These are phyloP conservation scores for Metarhizium humberi DNA, from an alignment of 2,329 filamentous ascomycete species.

Conservation along the genomic window DNA sequence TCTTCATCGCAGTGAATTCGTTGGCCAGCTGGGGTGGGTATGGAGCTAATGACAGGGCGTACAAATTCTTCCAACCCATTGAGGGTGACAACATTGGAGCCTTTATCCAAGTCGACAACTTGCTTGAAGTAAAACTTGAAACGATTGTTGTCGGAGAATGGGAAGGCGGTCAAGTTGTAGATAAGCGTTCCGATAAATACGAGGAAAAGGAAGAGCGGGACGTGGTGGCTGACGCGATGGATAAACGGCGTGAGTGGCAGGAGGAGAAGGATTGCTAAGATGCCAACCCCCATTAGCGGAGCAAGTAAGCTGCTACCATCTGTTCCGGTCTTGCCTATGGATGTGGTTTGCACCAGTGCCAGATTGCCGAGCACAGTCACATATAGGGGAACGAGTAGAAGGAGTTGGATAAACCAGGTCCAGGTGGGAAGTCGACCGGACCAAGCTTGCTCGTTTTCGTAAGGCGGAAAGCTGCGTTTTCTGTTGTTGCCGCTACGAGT, in stretches of 20 bases:
- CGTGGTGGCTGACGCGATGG: constrained; percentile 74
- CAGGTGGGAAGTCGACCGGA: constrained; percentile 68
- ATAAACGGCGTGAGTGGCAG: constrained; percentile 75
- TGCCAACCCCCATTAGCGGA: constrained; percentile 62
- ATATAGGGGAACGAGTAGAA: constrained; percentile 69
- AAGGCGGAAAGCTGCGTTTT: constrained; percentile 30
- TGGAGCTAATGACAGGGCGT: constrained; percentile 51
- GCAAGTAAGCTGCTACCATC: constrained; percentile 68
- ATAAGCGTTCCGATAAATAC: constrained; percentile 67
- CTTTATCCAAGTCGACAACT: constrained; percentile 64
- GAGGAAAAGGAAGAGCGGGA: constrained; percentile 67
- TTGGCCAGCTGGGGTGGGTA: constrained; percentile 64
- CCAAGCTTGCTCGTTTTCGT: constrained; percentile 75
- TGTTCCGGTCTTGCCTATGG: constrained; percentile 69
- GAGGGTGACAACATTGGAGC: constrained; percentile 60
- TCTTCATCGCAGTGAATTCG: constrained; percentile 38
- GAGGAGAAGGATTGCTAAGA: constrained; percentile 61
- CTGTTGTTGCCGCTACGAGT: constrained; percentile 10
- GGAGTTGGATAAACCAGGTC: constrained; percentile 81
- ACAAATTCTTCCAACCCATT: constrained; percentile 61
- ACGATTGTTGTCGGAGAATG: constrained; percentile 70
- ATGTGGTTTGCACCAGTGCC: constrained; percentile 60
- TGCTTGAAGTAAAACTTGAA: constrained; percentile 88
- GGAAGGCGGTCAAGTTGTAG: constrained; percentile 82
- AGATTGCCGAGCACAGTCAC: constrained; percentile 71